These are phyloP conservation scores for Exophiala alcalophila DNA, from an alignment of 2,329 filamentous ascomycete species.

Conservation along the genomic window DNA sequence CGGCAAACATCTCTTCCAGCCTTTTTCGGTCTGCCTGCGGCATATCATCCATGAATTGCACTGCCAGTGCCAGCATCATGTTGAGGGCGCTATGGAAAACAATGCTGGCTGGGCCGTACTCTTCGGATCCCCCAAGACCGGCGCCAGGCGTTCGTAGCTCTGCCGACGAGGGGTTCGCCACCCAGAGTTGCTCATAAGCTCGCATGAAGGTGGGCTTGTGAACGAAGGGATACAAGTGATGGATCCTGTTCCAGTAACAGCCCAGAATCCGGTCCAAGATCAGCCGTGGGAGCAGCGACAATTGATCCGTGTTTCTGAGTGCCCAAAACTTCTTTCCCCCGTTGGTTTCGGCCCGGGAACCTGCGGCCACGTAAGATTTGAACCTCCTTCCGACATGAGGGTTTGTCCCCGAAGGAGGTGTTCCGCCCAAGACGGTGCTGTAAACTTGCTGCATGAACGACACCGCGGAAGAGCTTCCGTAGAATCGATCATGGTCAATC, in stretches of 20 bases:
- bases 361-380: too few relatives aligned
- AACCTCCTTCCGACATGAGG: too few relatives aligned
- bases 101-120: slow-evolving; percentile 37
- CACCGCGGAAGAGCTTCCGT: slow-evolving; percentile 41
- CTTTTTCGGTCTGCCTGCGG: slow-evolving; percentile 29
- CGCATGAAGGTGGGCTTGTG: slow-evolving; percentile 42
- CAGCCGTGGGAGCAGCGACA: slow-evolving; percentile 33
- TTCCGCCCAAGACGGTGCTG: slow-evolving; percentile 28
- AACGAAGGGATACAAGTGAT: slow-evolving; percentile 47
- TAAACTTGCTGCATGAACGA: slow-evolving; percentile 42
- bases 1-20: slow-evolving; percentile 2
- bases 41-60: slow-evolving; percentile 39
- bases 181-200: slow-evolving; percentile 43
- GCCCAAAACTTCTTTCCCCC: not conserved
- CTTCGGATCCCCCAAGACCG: slow-evolving; percentile 36
- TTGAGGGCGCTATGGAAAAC: slow-evolving; percentile 47
- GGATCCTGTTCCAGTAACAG: slow-evolving; percentile 41
- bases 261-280: slow-evolving; percentile 44
- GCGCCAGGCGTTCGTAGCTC: slow-evolving; percentile 32
- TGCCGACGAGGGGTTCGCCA: slow-evolving; percentile 25
- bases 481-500: slow-evolving; percentile 34
- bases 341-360: too few relatives aligned
- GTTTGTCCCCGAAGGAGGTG: not conserved
- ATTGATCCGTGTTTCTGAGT: not conserved
- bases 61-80: slow-evolving; percentile 44